Evolutionary conservation across 257 asterid genomes (phyloP).

Genomic region (Asclepias syriaca): DNA sequence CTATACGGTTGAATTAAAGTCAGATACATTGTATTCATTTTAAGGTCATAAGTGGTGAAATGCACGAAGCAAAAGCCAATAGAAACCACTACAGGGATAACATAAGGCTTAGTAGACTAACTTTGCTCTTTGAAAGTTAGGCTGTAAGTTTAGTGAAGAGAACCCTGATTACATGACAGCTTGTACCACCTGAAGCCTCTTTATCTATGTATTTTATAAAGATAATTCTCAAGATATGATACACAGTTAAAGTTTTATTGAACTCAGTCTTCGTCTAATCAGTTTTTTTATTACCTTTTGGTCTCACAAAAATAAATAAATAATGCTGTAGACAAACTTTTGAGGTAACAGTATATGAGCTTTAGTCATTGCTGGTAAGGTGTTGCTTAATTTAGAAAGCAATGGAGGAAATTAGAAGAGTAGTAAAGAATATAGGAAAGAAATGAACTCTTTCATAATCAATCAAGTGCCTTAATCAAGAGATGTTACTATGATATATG

Average conservation of each 20-base stretch:
- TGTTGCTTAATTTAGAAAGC: not conserved
- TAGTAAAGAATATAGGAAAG: not conserved
- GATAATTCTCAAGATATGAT: not conserved
- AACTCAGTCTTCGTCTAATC: not conserved
- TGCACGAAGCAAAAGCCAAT: not conserved
- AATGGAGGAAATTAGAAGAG: not conserved
- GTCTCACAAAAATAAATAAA: not conserved
- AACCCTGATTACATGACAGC: not conserved
- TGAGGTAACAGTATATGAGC: not conserved
- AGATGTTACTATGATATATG: not conserved
- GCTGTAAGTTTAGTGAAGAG: not conserved
- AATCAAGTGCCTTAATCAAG: not conserved
- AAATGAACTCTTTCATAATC: not conserved
- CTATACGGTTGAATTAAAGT: not conserved
- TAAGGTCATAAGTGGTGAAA: not conserved
- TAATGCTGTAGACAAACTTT: not conserved
- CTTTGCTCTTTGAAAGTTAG: too few species aligned
- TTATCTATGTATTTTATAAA: too few species aligned
- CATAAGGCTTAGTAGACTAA: not conserved
- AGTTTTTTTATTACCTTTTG: not conserved
- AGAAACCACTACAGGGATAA: not conserved
- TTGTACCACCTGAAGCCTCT: not conserved
- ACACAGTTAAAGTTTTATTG: not conserved
- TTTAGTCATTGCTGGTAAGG: not conserved
- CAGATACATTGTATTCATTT: not conserved